Evolutionary conservation across 805 yeast species (phyloP), one percentile per base, ranked within the genome.

Genomic region (Martiniozyma abietophila): DNA sequence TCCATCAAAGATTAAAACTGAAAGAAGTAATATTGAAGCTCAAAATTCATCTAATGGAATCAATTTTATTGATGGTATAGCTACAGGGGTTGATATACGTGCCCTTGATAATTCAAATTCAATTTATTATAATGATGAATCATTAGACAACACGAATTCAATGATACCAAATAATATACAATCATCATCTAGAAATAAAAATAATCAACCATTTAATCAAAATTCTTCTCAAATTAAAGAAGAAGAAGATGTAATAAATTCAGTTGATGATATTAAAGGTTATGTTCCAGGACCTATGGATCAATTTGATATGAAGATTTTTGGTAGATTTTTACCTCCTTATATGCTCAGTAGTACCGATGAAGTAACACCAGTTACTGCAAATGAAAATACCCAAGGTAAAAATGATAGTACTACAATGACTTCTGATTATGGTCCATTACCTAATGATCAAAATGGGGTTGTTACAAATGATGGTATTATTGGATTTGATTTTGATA

Each of bases 201-300:
- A n/a, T n/a, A n/a, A n/a, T n/a, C n/a, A n/a, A n/a, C n/a, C n/a
- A n/a, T n/a, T n/a, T n/a, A n/a, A n/a, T n/a, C n/a, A n/a, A n/a
- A n/a, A n/a, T n/a, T n/a, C n/a, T n/a, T n/a, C n/a, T n/a, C n/a
- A n/a, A n/a, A n/a, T n/a, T n/a, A n/a, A n/a, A n/a, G n/a, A n/a
- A n/a, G n/a, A n/a, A n/a, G n/a, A n/a, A n/a, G 41, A 38, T 23
- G 30, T 38, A 12, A 29, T 34, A 6, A 41, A 5, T 7, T 14
- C 25, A 11, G 14, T n/a, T 22, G 35, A 22, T 4, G 33, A 43
- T 20, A 41, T 34, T 31, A 56, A 61, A 34, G n/a, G n/a, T n/a
- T 81, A 82, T 47, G 67, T 81, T 41, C 84, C 92, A 2, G 92
- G 94, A 4, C 78, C 82, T 27, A 80, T 85, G 65, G 95, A 85